A percentile compares a stretch with the other conserved stretches of the same genome.
phyloP scores from a whole-genome alignment of 257 asterid species.

The Apocynum venetum region DNA sequence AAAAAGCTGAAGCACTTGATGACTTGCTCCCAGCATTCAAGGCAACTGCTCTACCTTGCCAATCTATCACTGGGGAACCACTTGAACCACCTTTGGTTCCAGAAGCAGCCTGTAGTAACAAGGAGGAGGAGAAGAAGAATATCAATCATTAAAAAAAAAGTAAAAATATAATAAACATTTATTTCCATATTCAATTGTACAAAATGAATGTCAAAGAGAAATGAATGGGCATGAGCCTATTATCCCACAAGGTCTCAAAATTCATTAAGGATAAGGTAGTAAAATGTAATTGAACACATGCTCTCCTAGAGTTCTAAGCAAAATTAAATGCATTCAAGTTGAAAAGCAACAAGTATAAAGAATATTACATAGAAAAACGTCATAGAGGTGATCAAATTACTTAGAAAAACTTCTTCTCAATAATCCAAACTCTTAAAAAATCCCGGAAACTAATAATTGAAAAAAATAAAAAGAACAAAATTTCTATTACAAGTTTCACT shows the following conservation, averaged over 20 bases:
- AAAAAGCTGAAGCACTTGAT: conserved; percentile 96
- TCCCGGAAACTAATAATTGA: not conserved
- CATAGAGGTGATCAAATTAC: not conserved
- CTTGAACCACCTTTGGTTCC: conserved; percentile 99
- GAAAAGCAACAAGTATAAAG: not conserved
- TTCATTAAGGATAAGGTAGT: not conserved
- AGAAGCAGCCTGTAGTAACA: conserved; percentile 80
- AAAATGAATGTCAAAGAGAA: not conserved
- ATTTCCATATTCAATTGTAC: not conserved
- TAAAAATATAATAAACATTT: not conserved
- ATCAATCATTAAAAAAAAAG: not conserved
- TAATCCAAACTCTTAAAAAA: not conserved
- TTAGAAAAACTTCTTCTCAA: not conserved
- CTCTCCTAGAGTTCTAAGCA: not conserved
- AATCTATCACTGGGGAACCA: conserved; percentile 99
- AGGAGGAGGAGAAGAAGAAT: conserved; percentile 8
- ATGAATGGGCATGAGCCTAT: not conserved
- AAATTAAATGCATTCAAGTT: not conserved
- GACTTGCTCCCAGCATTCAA: conserved; percentile 99
- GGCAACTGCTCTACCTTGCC: conserved; percentile 99
- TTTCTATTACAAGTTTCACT: not conserved
- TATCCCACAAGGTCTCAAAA: not conserved
- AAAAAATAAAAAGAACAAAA: too few relatives aligned
- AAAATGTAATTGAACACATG: not conserved
- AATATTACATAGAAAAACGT: not conserved